phyloP scores from a whole-genome alignment of 1,284 basidiomycete genomes.

The Paramarasmius palmivorus region DNA sequence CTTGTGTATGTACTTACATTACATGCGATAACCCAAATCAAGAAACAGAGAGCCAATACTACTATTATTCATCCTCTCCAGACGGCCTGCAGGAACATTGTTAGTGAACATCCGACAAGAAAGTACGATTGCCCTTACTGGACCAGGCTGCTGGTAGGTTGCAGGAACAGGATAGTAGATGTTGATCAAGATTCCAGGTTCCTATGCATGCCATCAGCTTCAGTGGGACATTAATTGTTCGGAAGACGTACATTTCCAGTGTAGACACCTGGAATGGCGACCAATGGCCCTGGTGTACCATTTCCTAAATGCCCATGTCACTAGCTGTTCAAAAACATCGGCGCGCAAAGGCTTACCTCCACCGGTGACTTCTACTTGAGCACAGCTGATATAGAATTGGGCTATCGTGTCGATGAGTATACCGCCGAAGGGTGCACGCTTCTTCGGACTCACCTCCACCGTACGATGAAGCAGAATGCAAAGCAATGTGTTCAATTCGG shows the following conservation, averaged over 20 bases:
- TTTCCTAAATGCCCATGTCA: slow-evolving; percentile 14
- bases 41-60: not conserved
- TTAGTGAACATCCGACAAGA: not conserved
- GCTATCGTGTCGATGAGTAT: slow-evolving; percentile 15
- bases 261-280: slow-evolving; percentile 36
- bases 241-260: slow-evolving; percentile 27
- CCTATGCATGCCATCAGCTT: slow-evolving; percentile 17
- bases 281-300: slow-evolving; percentile 32
- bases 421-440: not conserved
- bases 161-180: slow-evolving; percentile 39
- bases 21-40: not conserved
- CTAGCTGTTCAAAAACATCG: not conserved
- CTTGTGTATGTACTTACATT: too few species aligned
- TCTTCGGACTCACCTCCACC: slow-evolving; percentile 32
- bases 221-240: not conserved
- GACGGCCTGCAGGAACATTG: slow-evolving; percentile 25
- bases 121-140: slow-evolving; percentile 24
- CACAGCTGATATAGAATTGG: slow-evolving; percentile 36
- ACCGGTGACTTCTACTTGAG: slow-evolving; percentile 32
- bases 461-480: slow-evolving; percentile 35
- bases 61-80: slow-evolving; percentile 27
- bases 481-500: slow-evolving; percentile 48
- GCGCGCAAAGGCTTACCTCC: slow-evolving; percentile 17
- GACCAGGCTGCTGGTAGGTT: slow-evolving; percentile 37
- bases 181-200: slow-evolving; percentile 39